Base-by-base conservation (phyloP, 208 protist species). In the Crithidia expoeki region DNA sequence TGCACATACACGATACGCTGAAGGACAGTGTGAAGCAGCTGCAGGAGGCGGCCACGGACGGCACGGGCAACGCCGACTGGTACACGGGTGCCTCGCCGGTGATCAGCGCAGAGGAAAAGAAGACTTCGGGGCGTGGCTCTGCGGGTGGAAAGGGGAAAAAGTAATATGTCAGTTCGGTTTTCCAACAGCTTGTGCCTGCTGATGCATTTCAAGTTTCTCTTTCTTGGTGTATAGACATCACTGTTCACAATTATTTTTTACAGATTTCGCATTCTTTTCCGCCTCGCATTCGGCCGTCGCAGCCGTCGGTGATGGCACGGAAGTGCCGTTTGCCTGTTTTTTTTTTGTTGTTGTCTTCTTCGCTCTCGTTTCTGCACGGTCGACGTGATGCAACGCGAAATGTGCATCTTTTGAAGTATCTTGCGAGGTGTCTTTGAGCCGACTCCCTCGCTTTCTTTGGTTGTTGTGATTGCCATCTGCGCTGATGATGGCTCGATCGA, bases 1-100 rank as follows among this genome's bases (percentile, higher is more conserved):
- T 89, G 16, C 59, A 81, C 5, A 77, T 93, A 28, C 61, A 74
- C 33, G 63, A 79, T 10, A 77, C 75, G 34, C 21, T 42, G 4
- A 12, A 76, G 44, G 90, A 95, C 57, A 95, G 84, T 64, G 59
- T 90, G 61, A 50, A 50, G 23, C 84, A 85, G 53, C 61, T 95
- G 61, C 65, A 78, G 40, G 83, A 89, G 56, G 62, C 68, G 23
- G 83, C 90, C 1, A 83, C 69, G 30, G 90, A 95, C 51, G 30
- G 65, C 44, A 92, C 88, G 0, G 86, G 84, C 36, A 65, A 55
- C 9, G 25, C 67, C 0, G 79, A 80, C 21, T 95, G 90, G 90
- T 95, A 93, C 63, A 88, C 85, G 0, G 84, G 85, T 1, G 76
- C 74, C 0, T 70, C 74, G 5, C 73, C 74, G 11, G 25, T 72